These are phyloP conservation scores for Hygrocybe coccinea DNA, from an alignment of 768 basidiomycete species.

Conservation along the genomic window DNA sequence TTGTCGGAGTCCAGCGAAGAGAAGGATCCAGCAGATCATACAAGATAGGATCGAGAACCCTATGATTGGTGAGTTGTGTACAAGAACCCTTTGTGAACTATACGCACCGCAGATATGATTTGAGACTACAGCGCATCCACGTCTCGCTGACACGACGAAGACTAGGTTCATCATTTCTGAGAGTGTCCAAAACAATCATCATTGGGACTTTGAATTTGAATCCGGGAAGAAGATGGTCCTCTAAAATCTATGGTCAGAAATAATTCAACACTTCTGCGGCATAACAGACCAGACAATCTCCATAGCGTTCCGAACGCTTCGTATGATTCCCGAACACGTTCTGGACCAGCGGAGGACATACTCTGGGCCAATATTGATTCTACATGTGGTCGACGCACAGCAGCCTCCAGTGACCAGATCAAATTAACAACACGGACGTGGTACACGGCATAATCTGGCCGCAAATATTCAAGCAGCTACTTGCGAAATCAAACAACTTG, in stretches of 20 bases:
- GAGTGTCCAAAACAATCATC: slow-evolving; percentile 79
- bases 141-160: slow-evolving; percentile 82
- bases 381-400: slow-evolving; percentile 54
- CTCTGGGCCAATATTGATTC: slow-evolving; percentile 75
- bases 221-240: slow-evolving; percentile 78
- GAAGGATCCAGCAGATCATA: slow-evolving; percentile 69
- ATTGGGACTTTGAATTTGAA: slow-evolving; percentile 80
- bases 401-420: slow-evolving; percentile 72
- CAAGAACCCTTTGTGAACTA: not conserved
- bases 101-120: slow-evolving; percentile 83
- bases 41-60: slow-evolving; percentile 86
- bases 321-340: slow-evolving; percentile 52
- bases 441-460: slow-evolving; percentile 59
- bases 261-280: not conserved
- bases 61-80: slow-evolving; percentile 26
- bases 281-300: slow-evolving; percentile 70
- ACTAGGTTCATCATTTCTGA: slow-evolving; percentile 70
- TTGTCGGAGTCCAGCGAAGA: slow-evolving; percentile 48
- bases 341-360: slow-evolving; percentile 52
- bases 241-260: slow-evolving; percentile 34
- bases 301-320: slow-evolving; percentile 92
- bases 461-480: slow-evolving; percentile 66
- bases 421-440: slow-evolving; percentile 78
- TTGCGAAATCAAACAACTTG: not conserved
- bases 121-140: slow-evolving; percentile 94